Conservation (phyloP, 1,284 basidiomycete species). For the Erythrobasidium hasegawianum region DNA sequence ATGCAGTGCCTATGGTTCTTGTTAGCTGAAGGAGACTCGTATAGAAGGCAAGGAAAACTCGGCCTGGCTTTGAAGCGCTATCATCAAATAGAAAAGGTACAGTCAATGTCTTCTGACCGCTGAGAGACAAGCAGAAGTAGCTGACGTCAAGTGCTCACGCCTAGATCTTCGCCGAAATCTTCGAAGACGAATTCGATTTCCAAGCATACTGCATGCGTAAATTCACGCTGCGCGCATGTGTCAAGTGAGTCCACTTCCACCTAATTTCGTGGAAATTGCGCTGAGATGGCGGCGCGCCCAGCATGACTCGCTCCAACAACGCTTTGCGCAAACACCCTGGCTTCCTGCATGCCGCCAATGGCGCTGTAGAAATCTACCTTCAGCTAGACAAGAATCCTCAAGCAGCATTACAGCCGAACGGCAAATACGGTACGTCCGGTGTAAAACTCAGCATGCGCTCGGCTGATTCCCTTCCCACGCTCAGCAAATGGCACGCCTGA, state of each 20-base stretch:
- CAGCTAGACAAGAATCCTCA: constrained; percentile 24
- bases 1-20: constrained; percentile 94
- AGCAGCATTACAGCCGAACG: constrained; percentile 15
- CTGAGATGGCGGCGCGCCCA: constrained; percentile 46
- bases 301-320: constrained; percentile 80
- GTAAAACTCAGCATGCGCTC: background rate
- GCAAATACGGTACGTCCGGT: constrained; percentile 12
- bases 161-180: constrained; percentile 82
- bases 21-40: constrained; percentile 72
- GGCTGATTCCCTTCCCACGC: background rate
- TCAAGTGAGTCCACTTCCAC: constrained; percentile 58
- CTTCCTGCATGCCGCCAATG: constrained; percentile 70
- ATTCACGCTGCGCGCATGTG: constrained; percentile 79
- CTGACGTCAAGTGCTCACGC: constrained; percentile 7
- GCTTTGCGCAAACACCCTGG: constrained; percentile 66
- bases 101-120: too few species aligned
- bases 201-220: constrained; percentile 91
- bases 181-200: constrained; percentile 98
- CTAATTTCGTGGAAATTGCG: constrained; percentile 5
- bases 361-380: constrained; percentile 43
- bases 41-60: constrained; percentile 63
- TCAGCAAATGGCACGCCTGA: constrained; percentile 26
- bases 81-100: constrained; percentile 70
- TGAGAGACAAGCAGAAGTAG: background rate
- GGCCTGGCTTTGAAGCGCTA: constrained; percentile 85